Conservation (phyloP, 305 asterid species). For the Fraxinus velutina region DNA sequence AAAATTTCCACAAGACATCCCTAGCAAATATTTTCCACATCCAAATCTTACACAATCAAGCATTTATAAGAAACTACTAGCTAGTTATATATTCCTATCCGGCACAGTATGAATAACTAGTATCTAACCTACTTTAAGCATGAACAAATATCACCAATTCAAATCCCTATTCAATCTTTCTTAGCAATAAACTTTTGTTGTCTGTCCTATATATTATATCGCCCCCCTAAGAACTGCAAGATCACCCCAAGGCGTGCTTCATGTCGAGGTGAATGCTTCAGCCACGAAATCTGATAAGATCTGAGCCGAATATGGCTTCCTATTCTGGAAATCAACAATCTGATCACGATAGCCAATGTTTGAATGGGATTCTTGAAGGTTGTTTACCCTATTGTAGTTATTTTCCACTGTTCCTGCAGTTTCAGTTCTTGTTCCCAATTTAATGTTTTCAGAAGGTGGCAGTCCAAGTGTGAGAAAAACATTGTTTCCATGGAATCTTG, state of each 20-base stretch:
- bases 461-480: conserved; percentile 60
- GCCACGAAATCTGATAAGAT: conserved; percentile 56
- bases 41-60: neutral
- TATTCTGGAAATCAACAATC: conserved; percentile 50
- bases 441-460: conserved; percentile 46
- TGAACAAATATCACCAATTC: neutral
- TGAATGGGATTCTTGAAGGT: conserved; percentile 33
- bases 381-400: conserved; percentile 24
- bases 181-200: neutral
- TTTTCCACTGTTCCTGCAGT: conserved; percentile 25
- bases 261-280: conserved; percentile 24
- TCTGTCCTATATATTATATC: neutral
- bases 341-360: conserved; percentile 34
- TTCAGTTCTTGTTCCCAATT: conserved; percentile 35
- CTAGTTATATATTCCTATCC: neutral
- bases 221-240: neutral
- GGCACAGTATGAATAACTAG: neutral
- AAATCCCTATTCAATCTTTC: neutral
- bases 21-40: neutral
- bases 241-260: neutral
- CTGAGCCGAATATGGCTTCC: conserved; percentile 49
- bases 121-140: neutral
- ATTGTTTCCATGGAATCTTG: conserved; percentile 42
- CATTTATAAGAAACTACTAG: neutral
- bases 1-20: neutral